Percentiles rank a stretch among this genome's conserved stretches.
These are phyloP conservation scores for Suillus paluster DNA, from an alignment of 768 basidiomycete genomes.

Conservation along the genomic window DNA sequence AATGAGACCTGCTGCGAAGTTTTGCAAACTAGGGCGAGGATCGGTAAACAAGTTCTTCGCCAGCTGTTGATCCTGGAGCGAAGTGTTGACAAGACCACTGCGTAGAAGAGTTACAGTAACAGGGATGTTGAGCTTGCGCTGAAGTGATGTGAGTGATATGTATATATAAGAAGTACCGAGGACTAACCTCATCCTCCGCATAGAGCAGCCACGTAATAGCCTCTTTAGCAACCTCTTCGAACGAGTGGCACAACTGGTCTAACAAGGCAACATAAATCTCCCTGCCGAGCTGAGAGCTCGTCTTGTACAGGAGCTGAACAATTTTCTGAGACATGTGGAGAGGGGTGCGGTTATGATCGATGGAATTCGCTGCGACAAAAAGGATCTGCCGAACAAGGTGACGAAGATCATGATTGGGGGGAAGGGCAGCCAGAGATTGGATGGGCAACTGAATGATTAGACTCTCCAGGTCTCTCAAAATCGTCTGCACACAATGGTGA, in stretches of 20 bases:
- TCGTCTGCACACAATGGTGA: constrained; percentile 17
- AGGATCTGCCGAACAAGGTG: constrained; percentile 84
- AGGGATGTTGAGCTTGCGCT: constrained; percentile 96
- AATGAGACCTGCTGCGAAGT: constrained; percentile 82
- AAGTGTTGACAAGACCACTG: constrained; percentile 76
- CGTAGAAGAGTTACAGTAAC: constrained; percentile 90
- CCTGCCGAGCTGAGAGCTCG: constrained; percentile 79
- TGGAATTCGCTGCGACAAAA: constrained; percentile 76
- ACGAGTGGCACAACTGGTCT: constrained; percentile 85
- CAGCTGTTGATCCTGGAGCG: constrained; percentile 86
- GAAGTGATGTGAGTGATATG: constrained; percentile 15
- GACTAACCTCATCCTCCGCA: constrained; percentile 90
- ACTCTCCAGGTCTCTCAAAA: constrained; percentile 73
- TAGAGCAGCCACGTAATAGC: constrained; percentile 96
- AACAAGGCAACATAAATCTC: constrained; percentile 93
- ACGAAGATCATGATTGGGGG: constrained; percentile 86
- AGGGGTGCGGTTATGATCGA: constrained; percentile 84
- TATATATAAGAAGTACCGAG: background rate
- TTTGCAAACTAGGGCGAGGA: constrained; percentile 74
- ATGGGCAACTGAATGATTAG: constrained; percentile 76
- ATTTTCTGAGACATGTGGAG: constrained; percentile 95
- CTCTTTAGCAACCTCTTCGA: constrained; percentile 94
- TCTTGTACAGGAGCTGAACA: constrained; percentile 94
- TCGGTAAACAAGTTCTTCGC: constrained; percentile 84
- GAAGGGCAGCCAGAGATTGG: constrained; percentile 69